Percentiles rank a stretch among this genome's conserved stretches.
Conservation (phyloP, 306 rosid genomes). For the Casuarina equisetifolia region DNA sequence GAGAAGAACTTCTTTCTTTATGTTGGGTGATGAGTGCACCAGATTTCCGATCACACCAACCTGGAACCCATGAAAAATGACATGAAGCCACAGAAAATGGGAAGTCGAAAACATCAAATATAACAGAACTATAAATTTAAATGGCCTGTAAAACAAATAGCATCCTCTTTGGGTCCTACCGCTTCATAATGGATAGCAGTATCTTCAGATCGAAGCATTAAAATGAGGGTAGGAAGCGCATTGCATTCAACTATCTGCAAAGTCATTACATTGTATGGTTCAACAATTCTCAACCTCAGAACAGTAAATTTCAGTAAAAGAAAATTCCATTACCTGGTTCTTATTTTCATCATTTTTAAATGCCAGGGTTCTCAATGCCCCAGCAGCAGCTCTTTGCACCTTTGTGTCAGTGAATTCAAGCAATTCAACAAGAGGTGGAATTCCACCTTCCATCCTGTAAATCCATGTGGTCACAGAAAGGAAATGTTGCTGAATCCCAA, state of each 20-base stretch:
- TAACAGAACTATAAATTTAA: slow-evolving; percentile 17
- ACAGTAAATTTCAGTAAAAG: slow-evolving; percentile 10
- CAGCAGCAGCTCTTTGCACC: slow-evolving; percentile 99
- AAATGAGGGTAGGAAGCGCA: slow-evolving; percentile 97
- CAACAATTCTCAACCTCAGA: slow-evolving; percentile 10
- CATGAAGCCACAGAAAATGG: slow-evolving; percentile 21
- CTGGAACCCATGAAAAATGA: slow-evolving; percentile 54
- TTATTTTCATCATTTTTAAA: slow-evolving; percentile 93
- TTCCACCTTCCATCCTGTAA: slow-evolving; percentile 94
- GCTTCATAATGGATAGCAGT: slow-evolving; percentile 98
- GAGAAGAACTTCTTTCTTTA: slow-evolving; percentile 90
- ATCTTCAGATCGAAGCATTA: slow-evolving; percentile 95
- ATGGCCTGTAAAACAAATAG: slow-evolving; percentile 11
- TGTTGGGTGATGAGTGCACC: slow-evolving; percentile 94
- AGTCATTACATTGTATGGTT: slow-evolving; percentile 21
- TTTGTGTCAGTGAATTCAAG: slow-evolving; percentile 82
- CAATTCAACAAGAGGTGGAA: slow-evolving; percentile 93
- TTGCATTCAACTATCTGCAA: slow-evolving; percentile 96
- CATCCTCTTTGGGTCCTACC: slow-evolving; percentile 46
- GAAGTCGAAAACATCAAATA: slow-evolving; percentile 21
- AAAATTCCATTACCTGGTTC: slow-evolving; percentile 65
- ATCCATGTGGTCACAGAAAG: slow-evolving; percentile 23
- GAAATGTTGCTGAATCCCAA: slow-evolving; percentile 5
- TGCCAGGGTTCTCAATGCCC: slow-evolving; percentile 93
- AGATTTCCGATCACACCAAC: slow-evolving; percentile 98